Conservation (phyloP, 1,139 yeast species). For the Magnusiomyces ingens region DNA sequence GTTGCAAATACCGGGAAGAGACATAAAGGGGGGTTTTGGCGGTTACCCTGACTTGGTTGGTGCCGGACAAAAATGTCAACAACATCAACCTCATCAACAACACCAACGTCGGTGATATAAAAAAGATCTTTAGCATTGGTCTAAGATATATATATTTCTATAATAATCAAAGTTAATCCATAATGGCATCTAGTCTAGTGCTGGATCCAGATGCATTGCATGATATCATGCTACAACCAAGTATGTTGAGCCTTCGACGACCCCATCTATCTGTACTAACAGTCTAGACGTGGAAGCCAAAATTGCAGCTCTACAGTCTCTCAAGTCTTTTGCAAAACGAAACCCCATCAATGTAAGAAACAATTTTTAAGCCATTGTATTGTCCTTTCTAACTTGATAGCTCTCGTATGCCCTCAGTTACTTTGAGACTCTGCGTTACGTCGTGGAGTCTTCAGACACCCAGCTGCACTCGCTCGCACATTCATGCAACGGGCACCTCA, state of each 20-base stretch:
- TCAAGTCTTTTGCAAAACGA: conserved; percentile 65
- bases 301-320: conserved; percentile 40
- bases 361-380: conserved; percentile 16
- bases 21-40: no score
- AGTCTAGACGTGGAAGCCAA: conserved; percentile 26
- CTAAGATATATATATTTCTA: no score
- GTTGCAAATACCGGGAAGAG: no score
- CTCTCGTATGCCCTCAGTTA: conserved; percentile 23
- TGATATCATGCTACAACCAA: not conserved
- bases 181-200: not conserved
- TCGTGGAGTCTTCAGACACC: conserved; percentile 39
- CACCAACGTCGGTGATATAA: no score
- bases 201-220: not conserved
- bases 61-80: no score
- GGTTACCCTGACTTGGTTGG: no score
- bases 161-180: no score
- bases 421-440: conserved; percentile 49
- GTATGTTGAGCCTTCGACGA: not conserved
- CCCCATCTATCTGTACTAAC: not conserved
- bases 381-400: conserved; percentile 47
- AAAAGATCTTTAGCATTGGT: no score
- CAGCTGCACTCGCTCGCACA: conserved; percentile 48
- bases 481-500: conserved; percentile 65
- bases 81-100: no score
- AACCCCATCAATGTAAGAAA: conserved; percentile 48